A percentile compares a stretch with the other conserved stretches of the same genome.
These are phyloP conservation scores for Rhodamnia rubescens DNA, from an alignment of 345 rosid species.

Conservation along the genomic window DNA sequence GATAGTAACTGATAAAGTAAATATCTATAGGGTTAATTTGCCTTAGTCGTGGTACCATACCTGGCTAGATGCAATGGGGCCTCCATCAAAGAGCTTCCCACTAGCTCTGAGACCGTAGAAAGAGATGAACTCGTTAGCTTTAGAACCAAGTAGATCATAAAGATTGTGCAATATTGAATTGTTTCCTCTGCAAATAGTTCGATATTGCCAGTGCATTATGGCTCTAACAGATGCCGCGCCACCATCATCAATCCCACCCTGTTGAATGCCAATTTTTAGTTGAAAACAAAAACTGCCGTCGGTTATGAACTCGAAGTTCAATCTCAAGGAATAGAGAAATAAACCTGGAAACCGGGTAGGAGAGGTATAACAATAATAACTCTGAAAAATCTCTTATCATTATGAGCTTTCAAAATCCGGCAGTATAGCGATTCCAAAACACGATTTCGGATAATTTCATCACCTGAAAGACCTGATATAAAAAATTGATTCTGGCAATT, in stretches of 20 bases:
- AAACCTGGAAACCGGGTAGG: slow-evolving; percentile 96
- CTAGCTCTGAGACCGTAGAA: slow-evolving; percentile 89
- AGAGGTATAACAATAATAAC: slow-evolving; percentile 90
- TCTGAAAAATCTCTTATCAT: slow-evolving; percentile 77
- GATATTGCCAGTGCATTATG: slow-evolving; percentile 98
- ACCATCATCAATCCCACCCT: slow-evolving; percentile 97
- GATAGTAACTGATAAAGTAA: background rate
- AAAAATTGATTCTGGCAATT: slow-evolving; percentile 95
- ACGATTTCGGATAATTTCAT: slow-evolving; percentile 74
- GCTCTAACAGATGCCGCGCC: slow-evolving; percentile 99
- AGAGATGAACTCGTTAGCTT: slow-evolving; percentile 72
- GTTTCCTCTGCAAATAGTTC: slow-evolving; percentile 92
- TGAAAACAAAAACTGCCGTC: background rate
- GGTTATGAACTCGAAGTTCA: background rate
- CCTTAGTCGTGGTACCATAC: slow-evolving; percentile 9
- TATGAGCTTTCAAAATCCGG: slow-evolving; percentile 76
- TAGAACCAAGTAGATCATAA: slow-evolving; percentile 59
- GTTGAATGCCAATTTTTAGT: slow-evolving; percentile 5
- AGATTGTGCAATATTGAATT: slow-evolving; percentile 83
- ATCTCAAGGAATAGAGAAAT: slow-evolving; percentile 1
- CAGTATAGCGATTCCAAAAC: slow-evolving; percentile 78
- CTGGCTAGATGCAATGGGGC: slow-evolving; percentile 93
- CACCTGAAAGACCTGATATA: slow-evolving; percentile 97
- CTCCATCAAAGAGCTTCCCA: slow-evolving; percentile 74
- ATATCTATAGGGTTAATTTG: background rate